Percentiles rank a stretch among this genome's conserved stretches.
These are phyloP conservation scores for Malassezia restricta DNA, from an alignment of 1,284 basidiomycete species.

Conservation along the genomic window DNA sequence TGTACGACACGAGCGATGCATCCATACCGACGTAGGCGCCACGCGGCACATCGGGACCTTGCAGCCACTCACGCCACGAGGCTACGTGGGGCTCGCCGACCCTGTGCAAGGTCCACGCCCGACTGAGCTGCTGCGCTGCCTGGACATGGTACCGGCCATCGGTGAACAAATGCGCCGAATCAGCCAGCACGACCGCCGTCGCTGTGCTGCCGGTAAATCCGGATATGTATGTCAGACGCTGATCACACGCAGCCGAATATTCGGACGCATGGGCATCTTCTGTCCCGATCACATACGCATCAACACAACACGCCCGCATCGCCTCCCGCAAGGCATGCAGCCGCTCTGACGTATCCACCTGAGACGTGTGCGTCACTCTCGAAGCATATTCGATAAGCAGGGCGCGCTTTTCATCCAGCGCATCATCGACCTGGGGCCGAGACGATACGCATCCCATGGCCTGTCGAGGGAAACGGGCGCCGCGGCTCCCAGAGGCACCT, in stretches of 20 bases:
- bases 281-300: conserved; percentile 55
- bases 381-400: neutral
- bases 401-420: conserved; percentile 10
- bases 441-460: conserved; percentile 15
- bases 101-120: conserved; percentile 63
- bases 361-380: neutral
- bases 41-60: conserved; percentile 47
- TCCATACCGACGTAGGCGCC: conserved; percentile 66
- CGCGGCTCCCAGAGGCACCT: neutral
- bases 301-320: conserved; percentile 24
- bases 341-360: conserved; percentile 32
- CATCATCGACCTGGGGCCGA: neutral
- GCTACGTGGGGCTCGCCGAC: conserved; percentile 51
- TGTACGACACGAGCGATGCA: conserved; percentile 69
- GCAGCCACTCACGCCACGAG: conserved; percentile 49
- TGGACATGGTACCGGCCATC: conserved; percentile 85
- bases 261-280: conserved; percentile 84
- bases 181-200: conserved; percentile 59
- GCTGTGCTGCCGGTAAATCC: conserved; percentile 79
- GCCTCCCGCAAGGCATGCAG: conserved; percentile 51
- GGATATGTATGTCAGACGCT: conserved; percentile 69
- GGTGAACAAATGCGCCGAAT: conserved; percentile 55
- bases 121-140: conserved; percentile 63
- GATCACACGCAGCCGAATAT: conserved; percentile 67
- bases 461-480: neutral